These are phyloP conservation scores for Uronychia binucleata DNA, from an alignment of 73 alveolate genomes.

Conservation along the genomic window DNA sequence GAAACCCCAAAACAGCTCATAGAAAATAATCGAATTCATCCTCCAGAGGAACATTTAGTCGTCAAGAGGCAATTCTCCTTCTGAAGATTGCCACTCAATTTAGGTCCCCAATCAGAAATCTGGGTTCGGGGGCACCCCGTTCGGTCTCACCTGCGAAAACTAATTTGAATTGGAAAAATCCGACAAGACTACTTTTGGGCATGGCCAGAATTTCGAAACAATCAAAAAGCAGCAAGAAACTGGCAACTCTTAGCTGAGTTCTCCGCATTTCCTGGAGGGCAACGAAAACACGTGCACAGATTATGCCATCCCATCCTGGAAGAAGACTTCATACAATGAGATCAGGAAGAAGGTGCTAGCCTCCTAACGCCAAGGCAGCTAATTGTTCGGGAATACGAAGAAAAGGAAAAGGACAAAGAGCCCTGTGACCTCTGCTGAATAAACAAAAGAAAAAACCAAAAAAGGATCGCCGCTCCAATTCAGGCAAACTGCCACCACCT, in stretches of 20 bases:
- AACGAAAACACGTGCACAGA: background rate
- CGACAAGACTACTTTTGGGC: background rate
- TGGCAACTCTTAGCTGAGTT: background rate
- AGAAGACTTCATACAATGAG: background rate
- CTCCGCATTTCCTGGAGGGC: background rate
- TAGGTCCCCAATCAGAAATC: too few species aligned
- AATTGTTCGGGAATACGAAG: background rate
- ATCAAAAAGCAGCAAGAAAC: background rate
- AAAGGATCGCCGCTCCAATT: background rate
- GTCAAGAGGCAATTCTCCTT: too few species aligned
- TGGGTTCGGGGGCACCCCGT: too few species aligned
- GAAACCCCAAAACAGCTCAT: too few species aligned
- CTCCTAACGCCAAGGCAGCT: background rate
- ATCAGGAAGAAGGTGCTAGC: background rate
- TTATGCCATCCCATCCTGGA: background rate
- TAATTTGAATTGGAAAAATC: background rate
- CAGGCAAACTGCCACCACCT: background rate
- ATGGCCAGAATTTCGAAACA: background rate
- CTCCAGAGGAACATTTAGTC: too few species aligned
- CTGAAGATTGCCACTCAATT: too few species aligned
- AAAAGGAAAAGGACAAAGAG: background rate
- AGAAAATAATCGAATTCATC: too few species aligned
- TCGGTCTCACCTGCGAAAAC: too few species aligned
- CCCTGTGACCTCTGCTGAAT: background rate
- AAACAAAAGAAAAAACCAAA: background rate